Conservation (phyloP, 169 alveolate species). For the Blepharisma undulans region DNA sequence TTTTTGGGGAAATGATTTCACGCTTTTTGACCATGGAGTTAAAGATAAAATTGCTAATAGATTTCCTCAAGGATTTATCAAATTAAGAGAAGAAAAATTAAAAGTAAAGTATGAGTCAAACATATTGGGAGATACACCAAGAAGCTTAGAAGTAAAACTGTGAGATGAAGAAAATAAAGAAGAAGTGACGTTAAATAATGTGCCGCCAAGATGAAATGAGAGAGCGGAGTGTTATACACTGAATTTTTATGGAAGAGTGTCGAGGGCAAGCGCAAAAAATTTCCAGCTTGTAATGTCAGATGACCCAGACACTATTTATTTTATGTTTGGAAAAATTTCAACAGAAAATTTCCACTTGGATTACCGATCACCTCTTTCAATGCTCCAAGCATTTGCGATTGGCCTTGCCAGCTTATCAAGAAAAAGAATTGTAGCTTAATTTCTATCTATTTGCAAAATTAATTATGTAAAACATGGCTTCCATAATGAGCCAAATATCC, state of each 20-base stretch:
- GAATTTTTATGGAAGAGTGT: slow-evolving; percentile 42
- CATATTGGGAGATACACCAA: slow-evolving; percentile 35
- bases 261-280: slow-evolving; percentile 38
- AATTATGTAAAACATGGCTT: background rate
- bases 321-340: slow-evolving; percentile 31
- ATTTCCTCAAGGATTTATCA: slow-evolving; percentile 25
- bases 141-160: background rate
- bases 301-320: slow-evolving; percentile 42
- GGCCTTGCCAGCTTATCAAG: slow-evolving; percentile 38
- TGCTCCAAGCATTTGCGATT: slow-evolving; percentile 37
- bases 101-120: slow-evolving; percentile 32
- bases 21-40: slow-evolving; percentile 31
- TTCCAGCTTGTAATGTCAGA: slow-evolving; percentile 22
- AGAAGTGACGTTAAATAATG: background rate
- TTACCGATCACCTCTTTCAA: slow-evolving; percentile 32
- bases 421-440: slow-evolving; percentile 43
- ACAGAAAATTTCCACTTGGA: slow-evolving; percentile 33
- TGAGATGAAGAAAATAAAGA: background rate
- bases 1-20: slow-evolving; percentile 37
- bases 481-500: background rate
- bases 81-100: background rate
- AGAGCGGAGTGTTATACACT: slow-evolving; percentile 35
- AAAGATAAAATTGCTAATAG: background rate
- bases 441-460: background rate
- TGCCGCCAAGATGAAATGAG: slow-evolving; percentile 35